Evolutionary conservation across 257 asterid genomes (phyloP).

Genomic region (Ballota nigra): DNA sequence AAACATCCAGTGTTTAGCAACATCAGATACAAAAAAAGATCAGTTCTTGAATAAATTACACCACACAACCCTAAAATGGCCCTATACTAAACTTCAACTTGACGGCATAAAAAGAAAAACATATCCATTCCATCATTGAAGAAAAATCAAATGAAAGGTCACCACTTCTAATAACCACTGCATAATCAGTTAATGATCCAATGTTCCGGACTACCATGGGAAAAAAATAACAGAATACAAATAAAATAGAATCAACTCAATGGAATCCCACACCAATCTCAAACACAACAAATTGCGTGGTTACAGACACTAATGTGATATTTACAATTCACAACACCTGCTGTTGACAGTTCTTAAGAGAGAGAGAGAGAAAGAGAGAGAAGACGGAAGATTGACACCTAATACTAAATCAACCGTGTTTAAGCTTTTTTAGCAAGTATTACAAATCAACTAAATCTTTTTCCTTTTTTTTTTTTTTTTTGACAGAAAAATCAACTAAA

Average conservation of each 20-base stretch:
- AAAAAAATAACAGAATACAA: background rate
- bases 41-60: background rate
- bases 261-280: background rate
- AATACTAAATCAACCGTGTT: background rate
- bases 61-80: background rate
- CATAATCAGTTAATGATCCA: background rate
- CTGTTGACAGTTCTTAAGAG: background rate
- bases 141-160: background rate
- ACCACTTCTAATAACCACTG: background rate
- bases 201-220: background rate
- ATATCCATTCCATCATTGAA: background rate
- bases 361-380: background rate
- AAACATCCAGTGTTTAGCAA: background rate
- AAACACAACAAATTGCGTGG: background rate
- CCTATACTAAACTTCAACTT: background rate
- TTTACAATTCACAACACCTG: background rate
- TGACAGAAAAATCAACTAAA: background rate
- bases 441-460: background rate
- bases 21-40: background rate
- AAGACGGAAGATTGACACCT: background rate
- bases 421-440: background rate
- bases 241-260: background rate
- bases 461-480: no score
- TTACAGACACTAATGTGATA: background rate
- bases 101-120: background rate